Conservation (phyloP, 805 yeast genomes). For the Hanseniaspora clermontiae region DNA sequence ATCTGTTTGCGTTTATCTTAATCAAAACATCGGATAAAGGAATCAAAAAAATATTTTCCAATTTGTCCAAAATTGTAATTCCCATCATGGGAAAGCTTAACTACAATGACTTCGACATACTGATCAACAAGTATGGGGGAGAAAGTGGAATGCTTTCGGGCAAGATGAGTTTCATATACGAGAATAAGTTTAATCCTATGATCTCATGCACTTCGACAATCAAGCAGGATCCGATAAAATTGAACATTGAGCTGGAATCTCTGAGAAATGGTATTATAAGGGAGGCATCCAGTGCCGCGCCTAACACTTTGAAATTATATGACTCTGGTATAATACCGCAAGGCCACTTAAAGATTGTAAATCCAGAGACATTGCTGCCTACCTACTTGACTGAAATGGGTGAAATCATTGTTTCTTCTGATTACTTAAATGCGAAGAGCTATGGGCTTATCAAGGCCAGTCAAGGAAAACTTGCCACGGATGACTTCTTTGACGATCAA, state of each 20-base stretch:
- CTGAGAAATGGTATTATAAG: conserved; percentile 80
- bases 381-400: conserved; percentile 90
- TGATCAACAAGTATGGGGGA: conserved; percentile 46
- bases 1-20: conserved; percentile 67
- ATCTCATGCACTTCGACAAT: conserved; percentile 46
- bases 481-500: conserved; percentile 41
- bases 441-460: conserved; percentile 32
- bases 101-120: conserved; percentile 41
- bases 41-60: conserved; percentile 26
- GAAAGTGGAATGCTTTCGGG: conserved; percentile 52
- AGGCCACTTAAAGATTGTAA: conserved; percentile 85
- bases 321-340: conserved; percentile 94
- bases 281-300: conserved; percentile 23
- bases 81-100: conserved; percentile 67
- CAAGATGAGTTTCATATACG: conserved; percentile 64
- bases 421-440: conserved; percentile 65
- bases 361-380: conserved; percentile 72
- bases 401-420: conserved; percentile 81
- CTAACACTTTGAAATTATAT: conserved; percentile 52
- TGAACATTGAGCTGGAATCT: conserved; percentile 77
- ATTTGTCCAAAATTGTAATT: conserved; percentile 71
- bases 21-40: conserved; percentile 42
- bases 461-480: conserved; percentile 32
- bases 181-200: conserved; percentile 70
- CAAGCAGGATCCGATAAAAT: conserved; percentile 79